These are phyloP conservation scores for Colletotrichum trifolii DNA, from an alignment of 2,329 filamentous ascomycete genomes.

Conservation along the genomic window DNA sequence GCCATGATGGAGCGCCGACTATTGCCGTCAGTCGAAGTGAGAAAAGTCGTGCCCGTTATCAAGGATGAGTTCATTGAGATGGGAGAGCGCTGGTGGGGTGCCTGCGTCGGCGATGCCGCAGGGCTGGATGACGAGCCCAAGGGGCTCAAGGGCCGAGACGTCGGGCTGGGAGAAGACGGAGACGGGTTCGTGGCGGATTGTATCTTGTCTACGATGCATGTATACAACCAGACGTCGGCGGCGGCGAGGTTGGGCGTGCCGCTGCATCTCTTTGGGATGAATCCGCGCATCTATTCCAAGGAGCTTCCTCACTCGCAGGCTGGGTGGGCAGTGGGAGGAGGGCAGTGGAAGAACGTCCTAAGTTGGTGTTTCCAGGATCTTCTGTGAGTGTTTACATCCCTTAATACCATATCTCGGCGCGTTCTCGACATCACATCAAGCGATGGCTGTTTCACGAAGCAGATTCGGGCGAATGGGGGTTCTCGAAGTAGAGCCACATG, in stretches of 20 bases:
- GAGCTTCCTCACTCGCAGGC: slow-evolving; percentile 33
- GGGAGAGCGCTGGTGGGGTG: slow-evolving; percentile 38
- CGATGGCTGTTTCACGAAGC: neutral
- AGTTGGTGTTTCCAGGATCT: slow-evolving; percentile 30
- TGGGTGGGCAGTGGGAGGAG: slow-evolving; percentile 14
- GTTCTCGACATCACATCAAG: neutral
- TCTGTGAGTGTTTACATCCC: slow-evolving; percentile 13
- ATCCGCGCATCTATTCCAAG: slow-evolving; percentile 27
- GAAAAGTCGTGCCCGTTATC: slow-evolving; percentile 32
- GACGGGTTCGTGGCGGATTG: slow-evolving; percentile 41
- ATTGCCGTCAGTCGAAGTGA: slow-evolving; percentile 32
- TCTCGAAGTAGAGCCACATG: too few relatives aligned
- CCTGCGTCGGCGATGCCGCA: slow-evolving; percentile 35
- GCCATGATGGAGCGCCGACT: slow-evolving; percentile 36
- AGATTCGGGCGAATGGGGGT: slow-evolving; percentile 11
- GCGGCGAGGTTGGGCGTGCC: slow-evolving; percentile 69
- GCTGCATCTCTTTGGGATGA: slow-evolving; percentile 76
- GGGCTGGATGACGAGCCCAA: neutral
- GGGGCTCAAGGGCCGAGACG: too few relatives aligned
- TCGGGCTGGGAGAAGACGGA: neutral
- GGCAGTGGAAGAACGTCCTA: slow-evolving; percentile 8
- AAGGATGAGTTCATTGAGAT: slow-evolving; percentile 36
- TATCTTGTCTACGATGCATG: slow-evolving; percentile 42
- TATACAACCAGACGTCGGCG: slow-evolving; percentile 42
- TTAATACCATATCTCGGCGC: neutral